phyloP scores from a whole-genome alignment of 1,284 basidiomycete species.

The Singerocomus inundabilis region DNA sequence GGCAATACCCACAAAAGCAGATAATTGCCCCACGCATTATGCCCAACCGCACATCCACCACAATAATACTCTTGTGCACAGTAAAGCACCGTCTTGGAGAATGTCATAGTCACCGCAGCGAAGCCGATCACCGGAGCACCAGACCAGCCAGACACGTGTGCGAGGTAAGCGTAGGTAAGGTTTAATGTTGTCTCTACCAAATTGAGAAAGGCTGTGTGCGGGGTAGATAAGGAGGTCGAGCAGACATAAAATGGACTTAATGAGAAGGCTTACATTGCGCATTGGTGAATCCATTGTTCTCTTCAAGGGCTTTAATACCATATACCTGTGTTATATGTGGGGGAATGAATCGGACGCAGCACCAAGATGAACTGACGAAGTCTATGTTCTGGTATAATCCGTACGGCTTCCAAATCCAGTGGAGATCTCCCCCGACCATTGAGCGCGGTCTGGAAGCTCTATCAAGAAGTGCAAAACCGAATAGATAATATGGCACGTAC shows the following conservation, averaged over 20 bases:
- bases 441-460: constrained; percentile 48
- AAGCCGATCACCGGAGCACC: constrained; percentile 77
- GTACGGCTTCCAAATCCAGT: constrained; percentile 89
- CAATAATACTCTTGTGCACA: constrained; percentile 76
- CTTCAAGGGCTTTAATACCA: constrained; percentile 60
- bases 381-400: constrained; percentile 74
- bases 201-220: constrained; percentile 67
- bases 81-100: constrained; percentile 86
- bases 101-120: constrained; percentile 68
- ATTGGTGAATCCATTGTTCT: constrained; percentile 78
- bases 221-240: neutral
- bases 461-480: neutral
- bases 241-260: neutral
- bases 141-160: constrained; percentile 57
- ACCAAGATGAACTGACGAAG: constrained; percentile 38
- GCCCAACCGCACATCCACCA: constrained; percentile 68
- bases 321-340: constrained; percentile 56
- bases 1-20: constrained; percentile 72
- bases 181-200: constrained; percentile 78
- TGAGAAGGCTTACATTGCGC: constrained; percentile 67
- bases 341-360: neutral
- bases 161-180: constrained; percentile 72
- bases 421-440: constrained; percentile 77
- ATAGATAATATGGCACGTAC: constrained; percentile 32
- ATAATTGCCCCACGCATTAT: constrained; percentile 59